These are phyloP conservation scores for Orychophragmus violaceus DNA, from an alignment of 345 rosid genomes.

Conservation along the genomic window DNA sequence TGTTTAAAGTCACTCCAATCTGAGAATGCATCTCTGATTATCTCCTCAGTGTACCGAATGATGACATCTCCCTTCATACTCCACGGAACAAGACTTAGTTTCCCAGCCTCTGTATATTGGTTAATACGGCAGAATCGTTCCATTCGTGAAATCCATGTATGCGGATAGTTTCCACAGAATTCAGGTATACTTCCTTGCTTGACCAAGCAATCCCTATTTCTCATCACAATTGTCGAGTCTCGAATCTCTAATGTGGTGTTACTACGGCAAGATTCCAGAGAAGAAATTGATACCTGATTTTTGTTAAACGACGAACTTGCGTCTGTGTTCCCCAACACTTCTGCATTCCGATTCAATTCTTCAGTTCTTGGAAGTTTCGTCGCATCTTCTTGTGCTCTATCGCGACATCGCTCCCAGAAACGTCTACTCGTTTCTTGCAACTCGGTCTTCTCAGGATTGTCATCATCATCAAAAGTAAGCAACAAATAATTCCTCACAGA, in stretches of 20 bases:
- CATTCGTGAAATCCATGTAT: not conserved
- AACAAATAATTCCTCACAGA: no score
- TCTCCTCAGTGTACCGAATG: not conserved
- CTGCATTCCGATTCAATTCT: no score
- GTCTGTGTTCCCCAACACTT: no score
- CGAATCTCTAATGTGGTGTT: not conserved
- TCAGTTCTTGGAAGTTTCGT: no score
- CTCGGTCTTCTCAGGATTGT: no score
- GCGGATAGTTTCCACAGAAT: not conserved
- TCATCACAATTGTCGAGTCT: not conserved
- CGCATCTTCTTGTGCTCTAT: no score
- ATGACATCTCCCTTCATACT: not conserved
- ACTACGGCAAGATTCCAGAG: not conserved
- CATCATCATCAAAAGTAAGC: no score
- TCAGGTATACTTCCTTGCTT: not conserved
- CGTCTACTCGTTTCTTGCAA: no score
- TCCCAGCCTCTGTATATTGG: not conserved
- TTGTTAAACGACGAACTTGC: no score
- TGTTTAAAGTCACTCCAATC: not conserved
- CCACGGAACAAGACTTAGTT: not conserved
- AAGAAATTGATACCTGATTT: not conserved
- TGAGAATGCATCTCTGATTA: not conserved
- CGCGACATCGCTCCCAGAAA: no score
- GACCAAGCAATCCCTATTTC: not conserved
- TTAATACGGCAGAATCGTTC: not conserved